Percentiles rank a stretch among this genome's conserved stretches.
Conservation (phyloP, 2,329 filamentous ascomycete species). For the Penicillium thymicola region DNA sequence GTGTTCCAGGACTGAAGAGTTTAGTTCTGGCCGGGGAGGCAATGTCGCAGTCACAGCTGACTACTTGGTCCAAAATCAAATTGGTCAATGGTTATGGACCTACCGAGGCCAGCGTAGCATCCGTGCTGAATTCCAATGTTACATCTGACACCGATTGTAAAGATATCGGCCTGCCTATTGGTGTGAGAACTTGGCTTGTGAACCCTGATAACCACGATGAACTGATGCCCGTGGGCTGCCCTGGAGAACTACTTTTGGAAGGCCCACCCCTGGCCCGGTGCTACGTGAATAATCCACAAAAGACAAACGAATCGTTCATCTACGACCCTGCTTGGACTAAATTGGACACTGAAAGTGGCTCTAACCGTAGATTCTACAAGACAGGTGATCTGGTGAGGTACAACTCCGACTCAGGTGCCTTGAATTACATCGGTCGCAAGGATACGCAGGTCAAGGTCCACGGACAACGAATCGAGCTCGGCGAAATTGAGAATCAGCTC, state of each 20-base stretch:
- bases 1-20: constrained; percentile 43
- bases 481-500: constrained; percentile 47
- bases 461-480: constrained; percentile 63
- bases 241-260: constrained; percentile 39
- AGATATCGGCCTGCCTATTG: constrained; percentile 36
- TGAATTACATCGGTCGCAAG: constrained; percentile 55
- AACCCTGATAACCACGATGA: constrained; percentile 39
- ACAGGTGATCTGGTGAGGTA: constrained; percentile 42
- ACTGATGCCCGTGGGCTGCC: constrained; percentile 42
- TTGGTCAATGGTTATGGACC: constrained; percentile 47
- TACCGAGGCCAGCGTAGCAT: constrained; percentile 40
- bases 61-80: constrained; percentile 37
- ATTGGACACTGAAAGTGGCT: constrained; percentile 28
- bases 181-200: constrained; percentile 40
- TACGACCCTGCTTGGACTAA: constrained; percentile 53
- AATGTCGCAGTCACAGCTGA: constrained; percentile 46
- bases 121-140: constrained; percentile 34
- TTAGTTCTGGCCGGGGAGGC: constrained; percentile 48
- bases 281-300: constrained; percentile 58
- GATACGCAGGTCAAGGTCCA: constrained; percentile 67
- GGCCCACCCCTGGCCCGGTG: constrained; percentile 59
- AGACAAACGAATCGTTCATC: constrained; percentile 59
- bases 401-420: constrained; percentile 34
- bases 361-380: constrained; percentile 38
- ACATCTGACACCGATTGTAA: constrained; percentile 31